Evolutionary conservation across 306 rosid genomes (phyloP).

Genomic region (Prunus salicina): DNA sequence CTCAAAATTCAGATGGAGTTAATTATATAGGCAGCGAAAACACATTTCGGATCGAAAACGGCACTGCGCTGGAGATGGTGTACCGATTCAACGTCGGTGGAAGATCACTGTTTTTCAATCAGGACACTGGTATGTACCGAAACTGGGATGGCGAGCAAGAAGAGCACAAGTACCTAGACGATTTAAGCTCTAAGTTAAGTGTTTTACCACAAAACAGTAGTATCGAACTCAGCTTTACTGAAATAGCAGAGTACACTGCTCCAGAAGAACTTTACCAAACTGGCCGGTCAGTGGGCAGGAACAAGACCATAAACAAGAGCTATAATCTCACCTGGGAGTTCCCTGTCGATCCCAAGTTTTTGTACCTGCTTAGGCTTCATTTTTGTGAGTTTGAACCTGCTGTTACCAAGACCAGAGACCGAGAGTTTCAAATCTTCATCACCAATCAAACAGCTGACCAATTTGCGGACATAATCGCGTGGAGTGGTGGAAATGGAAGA

Average conservation of each 20-base stretch:
- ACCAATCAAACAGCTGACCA: background rate
- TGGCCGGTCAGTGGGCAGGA: background rate
- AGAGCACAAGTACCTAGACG: fast-evolving
- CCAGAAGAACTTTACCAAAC: constrained; percentile 12
- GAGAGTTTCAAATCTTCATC: background rate
- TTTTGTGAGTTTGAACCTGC: constrained; percentile 5
- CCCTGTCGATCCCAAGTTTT: constrained; percentile 15
- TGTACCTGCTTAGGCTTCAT: constrained; percentile 33
- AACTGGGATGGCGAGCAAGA: background rate
- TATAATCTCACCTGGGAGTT: constrained; percentile 19
- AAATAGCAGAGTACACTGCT: background rate
- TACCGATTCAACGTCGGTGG: constrained; percentile 36
- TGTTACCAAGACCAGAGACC: background rate
- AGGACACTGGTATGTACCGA: constrained; percentile 37
- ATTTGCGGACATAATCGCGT: fast-evolving
- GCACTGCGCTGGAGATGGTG: constrained; percentile 24
- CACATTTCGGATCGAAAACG: background rate
- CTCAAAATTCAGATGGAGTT: background rate
- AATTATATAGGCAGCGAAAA: background rate
- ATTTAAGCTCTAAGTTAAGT: fast-evolving
- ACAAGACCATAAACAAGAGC: background rate
- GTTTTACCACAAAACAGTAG: fast-evolving
- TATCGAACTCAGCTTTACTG: background rate
- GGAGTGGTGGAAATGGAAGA: background rate
- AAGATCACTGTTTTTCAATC: fast-evolving